Evolutionary conservation across 2,329 filamentous ascomycete genomes (phyloP).

Genomic region (Cordyceps javanica): DNA sequence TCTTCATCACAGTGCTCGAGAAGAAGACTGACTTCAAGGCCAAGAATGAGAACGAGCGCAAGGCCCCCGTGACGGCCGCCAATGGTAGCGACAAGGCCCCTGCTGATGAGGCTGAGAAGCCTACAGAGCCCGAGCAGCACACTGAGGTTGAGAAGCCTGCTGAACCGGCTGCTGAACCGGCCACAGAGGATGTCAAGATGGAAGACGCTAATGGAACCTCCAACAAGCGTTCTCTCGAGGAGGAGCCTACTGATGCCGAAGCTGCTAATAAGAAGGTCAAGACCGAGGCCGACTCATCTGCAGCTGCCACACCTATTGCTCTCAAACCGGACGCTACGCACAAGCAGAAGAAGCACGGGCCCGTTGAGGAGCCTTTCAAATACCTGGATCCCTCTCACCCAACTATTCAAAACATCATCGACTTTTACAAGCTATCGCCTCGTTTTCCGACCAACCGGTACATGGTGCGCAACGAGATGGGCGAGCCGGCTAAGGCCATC

Average conservation of each 20-base stretch:
- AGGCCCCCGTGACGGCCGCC: constrained; percentile 19
- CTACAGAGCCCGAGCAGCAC: constrained; percentile 24
- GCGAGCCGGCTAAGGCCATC: constrained; percentile 84
- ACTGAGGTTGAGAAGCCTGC: constrained; percentile 17
- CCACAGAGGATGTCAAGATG: constrained; percentile 24
- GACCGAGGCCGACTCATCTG: constrained; percentile 25
- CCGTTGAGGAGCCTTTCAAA: constrained; percentile 88
- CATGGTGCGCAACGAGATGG: constrained; percentile 90
- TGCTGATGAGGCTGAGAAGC: constrained; percentile 26
- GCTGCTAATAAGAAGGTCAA: constrained; percentile 44
- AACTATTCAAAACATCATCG: constrained; percentile 69
- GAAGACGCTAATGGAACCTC: constrained; percentile 24
- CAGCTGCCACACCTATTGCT: constrained; percentile 18
- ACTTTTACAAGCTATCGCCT: constrained; percentile 78
- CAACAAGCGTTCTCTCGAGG: constrained; percentile 28
- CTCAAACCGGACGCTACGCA: constrained; percentile 22
- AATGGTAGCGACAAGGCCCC: constrained; percentile 16
- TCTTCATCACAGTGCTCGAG: constrained; percentile 94
- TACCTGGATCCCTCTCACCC: constrained; percentile 70
- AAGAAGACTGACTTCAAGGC: constrained; percentile 83
- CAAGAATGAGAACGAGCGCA: constrained; percentile 58
- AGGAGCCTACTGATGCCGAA: constrained; percentile 30
- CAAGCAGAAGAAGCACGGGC: constrained; percentile 41
- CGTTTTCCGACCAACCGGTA: constrained; percentile 87
- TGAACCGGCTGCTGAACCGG: constrained; percentile 16